Conservation (phyloP, 495 filamentous ascomycete species). For the Sordaria brevicollis region DNA sequence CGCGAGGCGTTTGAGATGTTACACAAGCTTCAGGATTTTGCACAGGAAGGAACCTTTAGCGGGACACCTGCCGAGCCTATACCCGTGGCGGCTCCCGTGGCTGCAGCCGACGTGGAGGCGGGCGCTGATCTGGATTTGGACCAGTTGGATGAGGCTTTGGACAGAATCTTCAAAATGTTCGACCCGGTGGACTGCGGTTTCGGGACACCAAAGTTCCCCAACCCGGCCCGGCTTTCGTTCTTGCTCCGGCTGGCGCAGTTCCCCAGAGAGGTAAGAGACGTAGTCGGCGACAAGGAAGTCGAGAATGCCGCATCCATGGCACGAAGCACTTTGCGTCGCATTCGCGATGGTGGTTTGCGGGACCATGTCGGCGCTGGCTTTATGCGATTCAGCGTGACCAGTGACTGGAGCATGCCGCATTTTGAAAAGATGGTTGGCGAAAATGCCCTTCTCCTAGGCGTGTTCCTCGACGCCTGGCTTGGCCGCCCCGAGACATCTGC, state of each 20-base stretch:
- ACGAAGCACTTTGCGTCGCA: conserved; percentile 65
- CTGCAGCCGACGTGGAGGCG: background rate
- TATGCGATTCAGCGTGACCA: conserved; percentile 79
- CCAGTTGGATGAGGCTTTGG: conserved; percentile 79
- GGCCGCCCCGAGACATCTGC: conserved; percentile 46
- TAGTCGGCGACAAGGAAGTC: conserved; percentile 77
- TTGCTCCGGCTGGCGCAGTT: conserved; percentile 68
- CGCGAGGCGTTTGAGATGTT: conserved; percentile 76
- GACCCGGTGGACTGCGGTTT: conserved; percentile 77
- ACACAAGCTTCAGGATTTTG: conserved; percentile 70
- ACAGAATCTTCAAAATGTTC: conserved; percentile 67
- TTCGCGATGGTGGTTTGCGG: conserved; percentile 78
- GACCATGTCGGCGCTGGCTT: conserved; percentile 90
- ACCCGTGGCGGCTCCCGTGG: background rate
- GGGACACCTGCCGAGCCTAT: background rate
- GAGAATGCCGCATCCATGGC: conserved; percentile 71
- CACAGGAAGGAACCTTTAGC: conserved; percentile 71
- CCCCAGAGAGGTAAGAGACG: conserved; percentile 61
- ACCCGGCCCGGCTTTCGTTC: conserved; percentile 74
- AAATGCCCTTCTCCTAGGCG: conserved; percentile 75
- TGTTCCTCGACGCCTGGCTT: conserved; percentile 84
- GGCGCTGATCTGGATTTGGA: conserved; percentile 69
- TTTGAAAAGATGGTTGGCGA: conserved; percentile 99
- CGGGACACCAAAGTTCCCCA: conserved; percentile 80
- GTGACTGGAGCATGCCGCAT: conserved; percentile 85